A percentile compares a stretch with the other conserved stretches of the same genome.
These are phyloP conservation scores for Beauveria sp. DNA, from an alignment of 2,329 filamentous ascomycete genomes.

Conservation along the genomic window DNA sequence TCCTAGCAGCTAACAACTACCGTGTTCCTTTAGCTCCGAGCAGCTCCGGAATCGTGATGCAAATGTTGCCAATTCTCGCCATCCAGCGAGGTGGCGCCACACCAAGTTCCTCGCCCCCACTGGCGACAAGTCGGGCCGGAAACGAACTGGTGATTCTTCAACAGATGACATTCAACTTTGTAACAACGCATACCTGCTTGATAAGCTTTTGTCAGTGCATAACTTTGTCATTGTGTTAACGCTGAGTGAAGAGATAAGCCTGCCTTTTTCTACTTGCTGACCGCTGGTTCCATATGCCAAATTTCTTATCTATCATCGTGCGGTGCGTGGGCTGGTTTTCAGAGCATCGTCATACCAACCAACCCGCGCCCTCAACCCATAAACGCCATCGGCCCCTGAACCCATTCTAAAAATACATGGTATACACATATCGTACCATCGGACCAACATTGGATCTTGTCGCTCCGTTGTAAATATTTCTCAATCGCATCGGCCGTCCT, in stretches of 20 bases:
- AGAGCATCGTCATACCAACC: background rate
- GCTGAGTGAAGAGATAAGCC: background rate
- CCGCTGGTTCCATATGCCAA: background rate
- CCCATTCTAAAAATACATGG: background rate
- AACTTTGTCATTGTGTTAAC: background rate
- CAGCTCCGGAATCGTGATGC: background rate
- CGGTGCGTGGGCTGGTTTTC: background rate
- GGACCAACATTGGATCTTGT: background rate
- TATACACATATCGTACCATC: background rate
- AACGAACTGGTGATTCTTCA: background rate
- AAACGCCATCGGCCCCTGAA: background rate
- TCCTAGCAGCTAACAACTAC: background rate
- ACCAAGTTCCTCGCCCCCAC: background rate
- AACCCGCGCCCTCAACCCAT: background rate
- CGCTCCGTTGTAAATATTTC: background rate
- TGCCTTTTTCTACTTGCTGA: background rate
- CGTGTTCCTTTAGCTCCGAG: background rate
- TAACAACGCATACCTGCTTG: background rate
- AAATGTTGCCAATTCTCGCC: background rate
- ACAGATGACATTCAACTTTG: background rate
- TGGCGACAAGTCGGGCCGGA: background rate
- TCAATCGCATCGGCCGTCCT: slow-evolving; percentile 55
- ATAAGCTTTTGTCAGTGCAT: background rate
- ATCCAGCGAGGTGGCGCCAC: background rate
- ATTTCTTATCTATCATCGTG: background rate